Percentiles rank a stretch among this genome's conserved stretches.
These are phyloP conservation scores for Simmondsia chinensis DNA, from an alignment of 148 eudicot genomes.

Conservation along the genomic window DNA sequence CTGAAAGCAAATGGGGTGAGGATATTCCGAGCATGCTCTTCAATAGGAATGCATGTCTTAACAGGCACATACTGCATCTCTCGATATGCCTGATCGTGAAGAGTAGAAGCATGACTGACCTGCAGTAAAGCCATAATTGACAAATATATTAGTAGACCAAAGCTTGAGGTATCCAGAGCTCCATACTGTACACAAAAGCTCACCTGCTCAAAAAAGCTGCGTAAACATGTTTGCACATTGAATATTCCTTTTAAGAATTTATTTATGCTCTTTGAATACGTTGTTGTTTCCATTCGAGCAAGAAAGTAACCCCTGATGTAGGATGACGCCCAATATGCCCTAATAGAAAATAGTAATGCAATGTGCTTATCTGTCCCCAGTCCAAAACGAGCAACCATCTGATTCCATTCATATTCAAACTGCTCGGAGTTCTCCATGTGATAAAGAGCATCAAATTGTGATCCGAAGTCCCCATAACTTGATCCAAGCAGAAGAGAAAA, in stretches of 20 bases:
- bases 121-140: constrained; percentile 4
- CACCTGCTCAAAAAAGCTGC: constrained; percentile 23
- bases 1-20: constrained; percentile 29
- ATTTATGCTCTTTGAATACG: constrained; percentile 18
- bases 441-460: constrained; percentile 19
- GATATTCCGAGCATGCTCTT: constrained; percentile 28
- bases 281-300: constrained; percentile 19
- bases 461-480: constrained; percentile 22
- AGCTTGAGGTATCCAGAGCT: background rate
- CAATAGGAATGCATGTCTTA: constrained; percentile 24
- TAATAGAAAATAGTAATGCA: constrained; percentile 13
- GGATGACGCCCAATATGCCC: constrained; percentile 23
- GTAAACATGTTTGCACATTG: constrained; percentile 19
- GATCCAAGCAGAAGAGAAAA: constrained; percentile 22
- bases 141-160: background rate
- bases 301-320: constrained; percentile 17
- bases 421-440: constrained; percentile 17
- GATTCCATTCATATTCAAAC: constrained; percentile 26
- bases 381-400: constrained; percentile 20
- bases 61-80: constrained; percentile 15
- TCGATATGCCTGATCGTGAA: constrained; percentile 11
- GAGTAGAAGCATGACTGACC: constrained; percentile 13
- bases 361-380: constrained; percentile 20
- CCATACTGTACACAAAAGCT: background rate
- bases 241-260: constrained; percentile 16